These are phyloP conservation scores for Tarenaya hassleriana DNA, from an alignment of 345 rosid genomes.

Conservation along the genomic window DNA sequence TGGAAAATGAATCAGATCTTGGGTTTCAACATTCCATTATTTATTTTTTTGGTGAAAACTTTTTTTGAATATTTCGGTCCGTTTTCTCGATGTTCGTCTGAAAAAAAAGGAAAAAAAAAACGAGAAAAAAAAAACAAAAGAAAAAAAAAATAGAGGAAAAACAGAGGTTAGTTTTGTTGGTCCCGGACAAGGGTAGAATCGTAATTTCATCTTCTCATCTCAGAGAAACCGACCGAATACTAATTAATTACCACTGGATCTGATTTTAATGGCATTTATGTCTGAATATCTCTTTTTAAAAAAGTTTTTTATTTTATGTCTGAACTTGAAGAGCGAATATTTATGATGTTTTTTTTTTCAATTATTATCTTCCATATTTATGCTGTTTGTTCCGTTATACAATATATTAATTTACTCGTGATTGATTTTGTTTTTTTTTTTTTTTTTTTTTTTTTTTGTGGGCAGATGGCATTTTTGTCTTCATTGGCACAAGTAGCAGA, in stretches of 20 bases:
- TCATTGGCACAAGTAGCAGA: slow-evolving; percentile 61
- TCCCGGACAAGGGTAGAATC: neutral
- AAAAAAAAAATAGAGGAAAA: neutral
- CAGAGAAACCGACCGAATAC: neutral
- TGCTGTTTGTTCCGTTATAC: slow-evolving; percentile 9
- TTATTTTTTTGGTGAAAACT: neutral
- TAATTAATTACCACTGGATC: neutral
- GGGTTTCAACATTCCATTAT: slow-evolving; percentile 13
- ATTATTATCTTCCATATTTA: neutral
- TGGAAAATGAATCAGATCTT: slow-evolving; percentile 27
- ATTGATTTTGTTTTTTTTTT: neutral
- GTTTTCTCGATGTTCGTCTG: no score
- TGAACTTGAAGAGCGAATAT: neutral
- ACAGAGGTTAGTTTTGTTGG: neutral
- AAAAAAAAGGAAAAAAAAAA: no score
- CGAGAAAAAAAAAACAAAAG: no score
- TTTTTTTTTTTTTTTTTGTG: neutral
- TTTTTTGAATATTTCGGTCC: slow-evolving; percentile 11
- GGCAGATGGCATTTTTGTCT: slow-evolving; percentile 72
- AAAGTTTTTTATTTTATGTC: no score
- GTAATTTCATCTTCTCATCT: neutral
- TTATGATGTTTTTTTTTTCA: neutral
- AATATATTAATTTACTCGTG: no score
- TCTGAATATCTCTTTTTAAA: neutral
- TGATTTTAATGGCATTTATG: neutral